phyloP scores from a whole-genome alignment of 2,329 filamentous ascomycete genomes.

The Aspergillus jensenii region DNA sequence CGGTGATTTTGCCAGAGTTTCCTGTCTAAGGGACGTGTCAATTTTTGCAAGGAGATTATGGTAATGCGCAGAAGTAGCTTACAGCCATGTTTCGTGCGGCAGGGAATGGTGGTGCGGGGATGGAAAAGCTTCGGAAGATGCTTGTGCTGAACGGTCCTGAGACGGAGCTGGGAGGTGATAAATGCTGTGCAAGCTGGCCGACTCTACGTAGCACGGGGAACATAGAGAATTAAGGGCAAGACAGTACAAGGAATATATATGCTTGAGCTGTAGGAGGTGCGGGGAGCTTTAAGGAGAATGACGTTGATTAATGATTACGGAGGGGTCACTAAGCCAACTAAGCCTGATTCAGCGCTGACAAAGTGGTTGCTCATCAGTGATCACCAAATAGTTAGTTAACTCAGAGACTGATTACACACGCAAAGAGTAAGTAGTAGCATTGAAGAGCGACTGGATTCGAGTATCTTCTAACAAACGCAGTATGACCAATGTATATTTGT shows the following conservation, averaged over 20 bases:
- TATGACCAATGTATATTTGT: not conserved
- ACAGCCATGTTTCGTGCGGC: slow-evolving; percentile 35
- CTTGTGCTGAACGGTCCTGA: slow-evolving; percentile 11
- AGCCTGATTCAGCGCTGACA: slow-evolving; percentile 7
- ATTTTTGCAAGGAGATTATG: not conserved
- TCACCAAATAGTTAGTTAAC: too few species aligned
- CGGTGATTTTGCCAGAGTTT: slow-evolving; percentile 62
- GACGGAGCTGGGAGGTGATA: slow-evolving; percentile 17
- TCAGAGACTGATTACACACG: not conserved
- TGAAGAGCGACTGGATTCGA: not conserved
- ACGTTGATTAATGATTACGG: slow-evolving; percentile 14
- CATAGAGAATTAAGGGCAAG: slow-evolving; percentile 21
- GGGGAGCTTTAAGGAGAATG: slow-evolving; percentile 12
- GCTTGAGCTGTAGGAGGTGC: slow-evolving; percentile 7
- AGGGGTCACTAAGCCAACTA: slow-evolving; percentile 5
- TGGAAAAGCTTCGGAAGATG: slow-evolving; percentile 17
- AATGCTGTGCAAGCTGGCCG: slow-evolving; percentile 21
- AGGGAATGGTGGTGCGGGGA: slow-evolving; percentile 19
- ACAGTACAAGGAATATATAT: slow-evolving; percentile 5
- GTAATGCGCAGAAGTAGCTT: slow-evolving; percentile 11
- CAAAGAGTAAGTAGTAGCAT: not conserved
- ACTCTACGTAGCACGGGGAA: slow-evolving; percentile 22
- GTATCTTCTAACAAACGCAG: not conserved
- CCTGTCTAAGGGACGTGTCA: slow-evolving; percentile 19
- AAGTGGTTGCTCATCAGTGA: slow-evolving; percentile 9